These are phyloP conservation scores for Suillus clintonianus DNA, from an alignment of 768 basidiomycete genomes.

Conservation along the genomic window DNA sequence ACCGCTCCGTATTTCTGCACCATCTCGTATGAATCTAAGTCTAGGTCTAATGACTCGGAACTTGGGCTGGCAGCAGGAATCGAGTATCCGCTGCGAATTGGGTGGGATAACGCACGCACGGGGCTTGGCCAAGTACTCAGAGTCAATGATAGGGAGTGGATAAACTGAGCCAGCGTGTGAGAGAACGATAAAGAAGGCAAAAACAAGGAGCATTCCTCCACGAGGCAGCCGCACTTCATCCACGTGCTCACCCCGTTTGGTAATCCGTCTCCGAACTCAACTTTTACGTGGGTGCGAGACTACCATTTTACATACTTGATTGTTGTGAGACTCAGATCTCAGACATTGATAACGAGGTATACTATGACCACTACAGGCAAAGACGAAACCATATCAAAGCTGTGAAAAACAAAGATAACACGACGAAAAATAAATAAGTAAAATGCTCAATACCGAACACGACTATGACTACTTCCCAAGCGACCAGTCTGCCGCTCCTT, in stretches of 20 bases:
- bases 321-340: not conserved
- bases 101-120: not conserved
- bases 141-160: not conserved
- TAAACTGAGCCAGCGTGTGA: conserved; percentile 5
- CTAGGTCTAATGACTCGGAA: conserved; percentile 1
- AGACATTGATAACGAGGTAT: conserved; percentile 9
- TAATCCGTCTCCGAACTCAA: not conserved
- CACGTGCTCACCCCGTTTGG: not conserved
- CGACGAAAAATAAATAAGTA: not conserved
- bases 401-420: conserved; percentile 11
- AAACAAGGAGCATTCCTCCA: not conserved
- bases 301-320: not conserved
- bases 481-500: conserved; percentile 32
- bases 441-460: conserved; percentile 25
- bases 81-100: not conserved
- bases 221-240: not conserved
- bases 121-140: not conserved
- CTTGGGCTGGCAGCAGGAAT: too few relatives aligned
- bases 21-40: conserved; percentile 54
- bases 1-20: conserved; percentile 68
- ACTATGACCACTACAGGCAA: conserved; percentile 9
- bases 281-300: not conserved
- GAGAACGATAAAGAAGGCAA: not conserved
- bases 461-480: conserved; percentile 32
- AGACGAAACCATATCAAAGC: conserved; percentile 9